Evolutionary conservation across 345 rosid species (phyloP), one percentile per base, ranked within the genome.

Genomic region (Dipteronia dyeriana): DNA sequence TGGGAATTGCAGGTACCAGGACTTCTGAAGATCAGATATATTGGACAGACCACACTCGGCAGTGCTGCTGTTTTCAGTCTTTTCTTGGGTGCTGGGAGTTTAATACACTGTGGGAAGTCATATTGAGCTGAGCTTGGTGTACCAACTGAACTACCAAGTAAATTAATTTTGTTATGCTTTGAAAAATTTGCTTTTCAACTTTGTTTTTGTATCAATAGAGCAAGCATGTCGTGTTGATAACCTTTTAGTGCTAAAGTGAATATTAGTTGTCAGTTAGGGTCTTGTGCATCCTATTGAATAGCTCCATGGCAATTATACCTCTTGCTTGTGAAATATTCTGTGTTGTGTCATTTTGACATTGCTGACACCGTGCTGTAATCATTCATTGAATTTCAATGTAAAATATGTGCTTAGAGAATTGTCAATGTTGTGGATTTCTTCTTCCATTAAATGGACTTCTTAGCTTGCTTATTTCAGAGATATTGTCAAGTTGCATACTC

Each of bases 11-110:
- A 93, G 96, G 92, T 93, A 2, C 97, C 96, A 1, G 96, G 97
- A 69, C 88, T 93, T 54, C 72, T 92, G 85, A 95, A 95, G 89
- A 85, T 93, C 13, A 91, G 98, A 84, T 82, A 90, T 78, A 87
- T 95, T 57, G 99, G 98, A 39, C 98, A 92, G 86, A 88, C 98
- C 9, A 95, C 99, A 26, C 23, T 95, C 0, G 94, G 96, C 5
- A 93, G 96, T 62, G 98, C 98, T 6, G 99, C 99, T 2, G 83
- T 95, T 72, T 95, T 93, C 70, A 98, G 99, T 78, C 97, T 95
- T 59, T 95, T 95, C 86, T 83, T 95, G 79, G 97, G 96, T 56
- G 97, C 94, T 0, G 97, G 97, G 6, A 53, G 57, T 53, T 53
- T 51, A 4, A 53, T 53, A 53, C n/a, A 53, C n/a, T 16, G n/a